Base-by-base conservation (phyloP, 331 rosid species). In the Spiraea crenata region DNA sequence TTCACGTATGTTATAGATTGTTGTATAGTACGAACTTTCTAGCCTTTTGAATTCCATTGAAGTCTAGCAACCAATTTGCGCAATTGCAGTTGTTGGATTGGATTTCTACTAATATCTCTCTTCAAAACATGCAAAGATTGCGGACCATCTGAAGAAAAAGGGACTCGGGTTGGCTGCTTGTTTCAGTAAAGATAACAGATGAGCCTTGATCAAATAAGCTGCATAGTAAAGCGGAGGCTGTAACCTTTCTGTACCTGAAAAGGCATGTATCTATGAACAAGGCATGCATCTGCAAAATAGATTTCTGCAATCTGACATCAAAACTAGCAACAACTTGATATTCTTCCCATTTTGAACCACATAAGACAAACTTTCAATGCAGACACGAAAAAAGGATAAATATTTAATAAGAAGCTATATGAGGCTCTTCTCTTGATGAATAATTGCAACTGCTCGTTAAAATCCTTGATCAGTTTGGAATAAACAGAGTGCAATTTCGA, bases 381-480 rank as follows among this genome's bases (percentile, higher is more conserved):
- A 45, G 49, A 10, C 49, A 45, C 49, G 12, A 11, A 45, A 1
- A 1, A 45, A 40, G 47, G n/a, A 41, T 17, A 41, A 4, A 49
- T 51, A 5, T 52, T 45, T 38, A 51, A 1, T 17, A 5, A 9
- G 61, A 17, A 51, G 14, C 39, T 17, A 11, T 2, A 17, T 59
- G 6, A 49, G 54, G 19, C 6, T 25, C 9, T 39, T 67, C 38
- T 38, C 42, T 16, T 52, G 61, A 52, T 49, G 12, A 55, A 39
- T 38, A 49, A 67, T 25, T 68, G 49, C 72, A 52, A 41, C 20
- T 68, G 39, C 65, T 39, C 47, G 19, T 61, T 9, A 61, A 61
- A 19, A 61, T 16, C 65, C 65, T 15, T 60, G 47, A 60, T 38
- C 65, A 60, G 31, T 25, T 25, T 25, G 31, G 31, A 25, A 31